Base-by-base conservation (phyloP, 768 basidiomycete genomes). In the Lactifluus subvellereus region DNA sequence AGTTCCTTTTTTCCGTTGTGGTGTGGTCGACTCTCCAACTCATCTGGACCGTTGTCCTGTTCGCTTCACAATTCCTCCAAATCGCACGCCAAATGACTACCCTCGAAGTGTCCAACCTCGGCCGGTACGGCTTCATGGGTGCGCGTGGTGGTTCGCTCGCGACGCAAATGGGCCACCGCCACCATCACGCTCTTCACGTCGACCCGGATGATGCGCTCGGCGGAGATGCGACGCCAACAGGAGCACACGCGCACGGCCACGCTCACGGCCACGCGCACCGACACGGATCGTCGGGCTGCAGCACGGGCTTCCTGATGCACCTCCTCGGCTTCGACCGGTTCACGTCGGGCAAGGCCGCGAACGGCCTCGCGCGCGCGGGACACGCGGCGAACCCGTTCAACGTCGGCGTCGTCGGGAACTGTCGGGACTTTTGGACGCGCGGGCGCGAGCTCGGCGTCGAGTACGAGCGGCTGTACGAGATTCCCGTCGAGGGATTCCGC, bases 81-180 rank as follows among this genome's bases (percentile, higher is more conserved):
- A 85, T 98, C 58, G 84, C 88, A 2, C 84, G 88, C 30, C 95
- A 98, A 71, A 92, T 98, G 83, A 99, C 96, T 1, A 98, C 96
- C 0, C 81, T 95, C 59, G 96, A 99, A 71, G 92, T 98, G 3
- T 88, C 87, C 62, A 99, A 99, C 71, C 84, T 98, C 2, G 94
- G 96, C 3, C 84, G 96, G 51, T 98, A 87, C 70, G 96, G 97
- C 13, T 98, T 87, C 77, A 96, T 99, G 93, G 96, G 97, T 42
- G 95, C 95, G 0, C 85, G 91, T 45, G 90, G 86, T 0, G 84
- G 84, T 20, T 82, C 85, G 2, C 78, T 89, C 20, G 77, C 78
- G 7, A 79, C 84, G 7, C 91, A 93, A 72, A 89, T 89, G 87
- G 88, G 91, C 3, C 88, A 89, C 71, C 80, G 81, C n/a, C 87